Evolutionary conservation across 148 eudicot genomes (phyloP).

Genomic region (Rhododendron henanense): DNA sequence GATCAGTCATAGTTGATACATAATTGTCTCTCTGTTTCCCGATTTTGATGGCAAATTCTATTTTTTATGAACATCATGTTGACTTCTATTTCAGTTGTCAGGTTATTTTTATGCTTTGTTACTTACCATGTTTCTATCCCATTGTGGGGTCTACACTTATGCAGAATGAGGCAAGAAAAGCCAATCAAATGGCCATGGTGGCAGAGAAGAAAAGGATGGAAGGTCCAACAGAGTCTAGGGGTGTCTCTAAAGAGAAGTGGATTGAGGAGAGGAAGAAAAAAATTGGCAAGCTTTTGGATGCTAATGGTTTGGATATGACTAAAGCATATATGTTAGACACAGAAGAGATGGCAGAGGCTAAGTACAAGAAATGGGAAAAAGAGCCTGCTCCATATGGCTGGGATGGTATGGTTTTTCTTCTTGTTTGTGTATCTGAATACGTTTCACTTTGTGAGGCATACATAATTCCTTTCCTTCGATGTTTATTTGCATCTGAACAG

Average conservation of each 20-base stretch:
- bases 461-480: not conserved
- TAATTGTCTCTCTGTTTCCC: not conserved
- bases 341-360: constrained; percentile 76
- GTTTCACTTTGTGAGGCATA: not conserved
- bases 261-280: constrained; percentile 95
- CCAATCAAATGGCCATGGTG: constrained; percentile 23
- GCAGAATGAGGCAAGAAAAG: constrained; percentile 52
- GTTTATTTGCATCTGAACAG: not conserved
- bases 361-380: constrained; percentile 96
- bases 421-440: not conserved
- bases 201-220: constrained; percentile 41
- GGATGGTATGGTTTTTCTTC: constrained; percentile 66
- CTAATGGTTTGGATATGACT: constrained; percentile 89
- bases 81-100: not conserved
- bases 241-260: constrained; percentile 97
- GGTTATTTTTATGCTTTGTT: not conserved
- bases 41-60: not conserved
- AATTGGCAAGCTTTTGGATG: constrained; percentile 80
- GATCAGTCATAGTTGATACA: not conserved
- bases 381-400: constrained; percentile 92
- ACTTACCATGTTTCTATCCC: not conserved
- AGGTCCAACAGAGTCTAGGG: constrained; percentile 79
- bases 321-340: constrained; percentile 96
- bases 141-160: not conserved
- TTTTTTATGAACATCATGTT: not conserved